A percentile compares a stretch with the other conserved stretches of the same genome.
Evolutionary conservation across 2,329 filamentous ascomycete species (phyloP).

Genomic region (Aspergillus sojae): DNA sequence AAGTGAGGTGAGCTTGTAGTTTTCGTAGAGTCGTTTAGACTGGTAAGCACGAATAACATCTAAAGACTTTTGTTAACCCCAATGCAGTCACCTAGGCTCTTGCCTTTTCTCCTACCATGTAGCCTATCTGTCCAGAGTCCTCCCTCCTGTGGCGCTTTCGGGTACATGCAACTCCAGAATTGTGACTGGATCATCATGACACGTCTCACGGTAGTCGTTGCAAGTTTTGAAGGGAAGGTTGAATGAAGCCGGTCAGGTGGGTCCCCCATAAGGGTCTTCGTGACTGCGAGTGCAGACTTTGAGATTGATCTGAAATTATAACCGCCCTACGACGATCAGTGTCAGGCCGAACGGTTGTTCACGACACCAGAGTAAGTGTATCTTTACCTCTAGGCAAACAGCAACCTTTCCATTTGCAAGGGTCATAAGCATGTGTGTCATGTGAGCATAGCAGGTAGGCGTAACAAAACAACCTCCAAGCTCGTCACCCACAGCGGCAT

Average conservation of each 20-base stretch:
- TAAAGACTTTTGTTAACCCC: conserved; percentile 18
- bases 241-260: conserved; percentile 67
- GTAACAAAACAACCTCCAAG: conserved; percentile 91
- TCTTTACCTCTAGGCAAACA: conserved; percentile 74
- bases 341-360: background rate
- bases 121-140: conserved; percentile 57
- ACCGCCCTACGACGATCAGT: conserved; percentile 60
- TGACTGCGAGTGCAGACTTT: conserved; percentile 86
- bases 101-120: conserved; percentile 51
- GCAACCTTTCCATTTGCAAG: conserved; percentile 85
- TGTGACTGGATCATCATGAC: conserved; percentile 62
- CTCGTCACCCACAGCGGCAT: conserved; percentile 90
- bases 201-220: conserved; percentile 58
- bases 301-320: conserved; percentile 95
- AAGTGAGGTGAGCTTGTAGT: conserved; percentile 76
- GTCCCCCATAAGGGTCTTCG: conserved; percentile 91
- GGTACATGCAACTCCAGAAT: conserved; percentile 88
- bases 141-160: conserved; percentile 51
- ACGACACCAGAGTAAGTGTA: conserved; percentile 3
- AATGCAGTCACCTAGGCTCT: background rate
- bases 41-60: conserved; percentile 81
- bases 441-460: conserved; percentile 89
- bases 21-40: conserved; percentile 68
- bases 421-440: conserved; percentile 99
- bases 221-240: conserved; percentile 52